Percentiles rank a stretch among this genome's conserved stretches.
Conservation (phyloP, 164 flowering plant genomes). For the Aristolochia contorta region DNA sequence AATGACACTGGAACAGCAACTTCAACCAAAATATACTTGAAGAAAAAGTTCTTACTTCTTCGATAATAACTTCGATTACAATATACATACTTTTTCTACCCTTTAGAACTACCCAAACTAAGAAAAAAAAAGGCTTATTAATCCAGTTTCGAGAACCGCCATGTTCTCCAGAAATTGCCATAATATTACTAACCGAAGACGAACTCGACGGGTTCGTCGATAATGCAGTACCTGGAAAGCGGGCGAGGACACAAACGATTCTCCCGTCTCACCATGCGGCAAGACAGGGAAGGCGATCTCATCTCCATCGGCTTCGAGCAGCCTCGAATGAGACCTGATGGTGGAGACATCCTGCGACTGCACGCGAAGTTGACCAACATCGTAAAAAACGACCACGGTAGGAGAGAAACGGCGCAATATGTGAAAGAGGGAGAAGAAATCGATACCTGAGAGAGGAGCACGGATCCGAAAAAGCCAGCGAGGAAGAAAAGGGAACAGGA, state of each 20-base stretch:
- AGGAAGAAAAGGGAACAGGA: slow-evolving; percentile 53
- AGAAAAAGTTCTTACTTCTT: no score
- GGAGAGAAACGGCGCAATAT: background rate
- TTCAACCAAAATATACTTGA: no score
- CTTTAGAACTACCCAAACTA: no score
- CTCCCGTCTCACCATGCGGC: slow-evolving; percentile 62
- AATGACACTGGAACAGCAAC: no score
- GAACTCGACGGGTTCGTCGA: background rate
- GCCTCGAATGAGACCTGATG: slow-evolving; percentile 18
- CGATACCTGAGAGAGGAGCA: slow-evolving; percentile 51
- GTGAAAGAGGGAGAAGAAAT: background rate
- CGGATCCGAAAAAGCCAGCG: slow-evolving; percentile 53
- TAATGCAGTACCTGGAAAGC: slow-evolving; percentile 58
- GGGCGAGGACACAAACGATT: slow-evolving; percentile 32
- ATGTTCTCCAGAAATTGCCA: background rate
- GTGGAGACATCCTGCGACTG: slow-evolving; percentile 18
- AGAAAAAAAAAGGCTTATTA: no score
- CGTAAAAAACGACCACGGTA: background rate
- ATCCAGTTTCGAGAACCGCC: no score
- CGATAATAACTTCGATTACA: no score
- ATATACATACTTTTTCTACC: no score
- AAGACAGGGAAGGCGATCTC: slow-evolving; percentile 11
- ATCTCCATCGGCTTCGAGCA: slow-evolving; percentile 20
- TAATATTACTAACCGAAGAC: background rate
- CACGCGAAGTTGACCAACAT: background rate